A percentile compares a stretch with the other conserved stretches of the same genome.
Evolutionary conservation across 176 grass and related monocot species (phyloP).

Genomic region (Panicum miliaceum): DNA sequence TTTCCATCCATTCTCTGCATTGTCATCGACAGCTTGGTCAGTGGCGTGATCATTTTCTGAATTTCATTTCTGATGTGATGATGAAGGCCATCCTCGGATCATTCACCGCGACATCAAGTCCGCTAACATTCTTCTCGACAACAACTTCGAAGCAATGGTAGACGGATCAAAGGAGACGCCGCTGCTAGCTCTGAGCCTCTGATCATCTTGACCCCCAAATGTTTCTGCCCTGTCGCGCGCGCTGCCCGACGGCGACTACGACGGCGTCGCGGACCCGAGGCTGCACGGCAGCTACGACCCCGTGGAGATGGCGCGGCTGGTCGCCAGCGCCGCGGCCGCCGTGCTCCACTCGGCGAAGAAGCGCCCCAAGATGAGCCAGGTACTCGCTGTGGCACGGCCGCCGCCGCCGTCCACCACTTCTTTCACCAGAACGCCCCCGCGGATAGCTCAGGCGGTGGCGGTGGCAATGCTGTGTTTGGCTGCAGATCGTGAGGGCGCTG

Average conservation of each 20-base stretch:
- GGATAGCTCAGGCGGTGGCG: not conserved
- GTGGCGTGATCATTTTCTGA: not conserved
- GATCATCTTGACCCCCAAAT: not conserved
- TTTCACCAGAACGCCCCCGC: not conserved
- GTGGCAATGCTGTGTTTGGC: not conserved
- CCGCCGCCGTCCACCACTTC: not conserved
- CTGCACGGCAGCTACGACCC: constrained; percentile 64
- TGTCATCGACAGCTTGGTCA: not conserved
- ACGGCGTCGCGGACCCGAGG: constrained; percentile 62
- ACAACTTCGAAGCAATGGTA: constrained; percentile 80
- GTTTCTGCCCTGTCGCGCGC: constrained; percentile 45
- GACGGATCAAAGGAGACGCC: not conserved
- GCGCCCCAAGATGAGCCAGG: constrained; percentile 82
- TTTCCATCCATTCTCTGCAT: not conserved
- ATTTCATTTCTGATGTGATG: not conserved
- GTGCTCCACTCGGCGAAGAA: constrained; percentile 69
- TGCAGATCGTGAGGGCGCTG: constrained; percentile 69
- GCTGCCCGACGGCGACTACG: constrained; percentile 68
- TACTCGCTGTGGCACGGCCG: not conserved
- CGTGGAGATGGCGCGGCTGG: constrained; percentile 67
- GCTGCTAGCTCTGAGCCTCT: too few relatives aligned
- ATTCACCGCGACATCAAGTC: constrained; percentile 88
- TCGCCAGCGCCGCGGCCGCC: constrained; percentile 58
- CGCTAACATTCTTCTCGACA: constrained; percentile 70
- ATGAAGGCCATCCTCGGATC: constrained; percentile 72